phyloP scores from a whole-genome alignment of 2,329 filamentous ascomycete genomes.

The Cordyceps sp. region DNA sequence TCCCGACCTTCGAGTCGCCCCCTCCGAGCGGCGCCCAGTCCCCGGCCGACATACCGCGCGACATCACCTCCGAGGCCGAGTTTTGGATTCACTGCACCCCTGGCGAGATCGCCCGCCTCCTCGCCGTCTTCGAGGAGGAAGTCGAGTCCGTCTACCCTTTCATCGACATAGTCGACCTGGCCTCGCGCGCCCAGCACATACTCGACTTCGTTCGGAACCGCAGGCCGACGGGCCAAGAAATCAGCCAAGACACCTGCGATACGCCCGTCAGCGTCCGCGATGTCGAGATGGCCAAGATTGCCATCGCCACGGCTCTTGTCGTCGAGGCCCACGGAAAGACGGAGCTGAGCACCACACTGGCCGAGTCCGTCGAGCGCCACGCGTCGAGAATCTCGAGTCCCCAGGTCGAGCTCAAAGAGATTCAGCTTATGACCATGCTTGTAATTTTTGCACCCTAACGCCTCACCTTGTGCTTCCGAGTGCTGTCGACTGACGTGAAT shows the following conservation, averaged over 20 bases:
- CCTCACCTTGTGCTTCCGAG: background rate
- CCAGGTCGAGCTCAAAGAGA: constrained; percentile 15
- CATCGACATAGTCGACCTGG: constrained; percentile 12
- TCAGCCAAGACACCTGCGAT: background rate
- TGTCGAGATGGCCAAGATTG: constrained; percentile 16
- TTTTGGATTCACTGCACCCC: constrained; percentile 10
- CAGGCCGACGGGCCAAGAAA: background rate
- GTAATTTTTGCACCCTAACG: constrained; percentile 3
- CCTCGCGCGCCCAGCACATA: constrained; percentile 9
- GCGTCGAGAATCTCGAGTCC: constrained; percentile 11
- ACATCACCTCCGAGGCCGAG: constrained; percentile 3
- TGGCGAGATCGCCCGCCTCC: constrained; percentile 13
- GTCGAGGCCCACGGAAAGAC: constrained; percentile 15
- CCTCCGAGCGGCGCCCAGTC: constrained; percentile 10
- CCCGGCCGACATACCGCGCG: constrained; percentile 3
- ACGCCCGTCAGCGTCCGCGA: constrained; percentile 8
- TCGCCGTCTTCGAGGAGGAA: constrained; percentile 22
- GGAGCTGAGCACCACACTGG: constrained; percentile 11
- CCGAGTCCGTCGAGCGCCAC: constrained; percentile 12
- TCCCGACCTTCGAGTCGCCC: constrained; percentile 11
- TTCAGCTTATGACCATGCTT: constrained; percentile 16
- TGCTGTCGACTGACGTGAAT: background rate
- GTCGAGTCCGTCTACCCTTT: constrained; percentile 20
- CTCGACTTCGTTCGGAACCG: constrained; percentile 7
- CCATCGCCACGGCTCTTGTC: constrained; percentile 15